phyloP scores from a whole-genome alignment of 495 filamentous ascomycete species.

The Trichoderma gamsii region DNA sequence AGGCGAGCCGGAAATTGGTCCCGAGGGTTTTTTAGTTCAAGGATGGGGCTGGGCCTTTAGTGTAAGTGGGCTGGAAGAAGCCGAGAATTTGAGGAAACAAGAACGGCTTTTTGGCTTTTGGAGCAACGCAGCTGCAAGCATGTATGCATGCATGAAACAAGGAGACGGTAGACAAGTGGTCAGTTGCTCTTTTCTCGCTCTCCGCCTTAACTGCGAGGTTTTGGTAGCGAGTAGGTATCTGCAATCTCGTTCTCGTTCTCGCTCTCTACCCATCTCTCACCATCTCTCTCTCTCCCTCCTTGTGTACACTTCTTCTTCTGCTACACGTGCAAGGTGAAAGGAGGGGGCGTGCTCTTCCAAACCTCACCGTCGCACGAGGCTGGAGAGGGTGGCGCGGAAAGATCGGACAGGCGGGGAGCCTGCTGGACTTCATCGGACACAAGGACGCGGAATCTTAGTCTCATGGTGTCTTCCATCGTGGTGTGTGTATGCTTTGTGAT shows the following conservation, averaged over 20 bases:
- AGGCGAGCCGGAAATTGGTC: neutral
- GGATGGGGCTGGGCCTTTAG: neutral
- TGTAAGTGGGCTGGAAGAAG: neutral
- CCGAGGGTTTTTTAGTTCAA: too few species aligned
- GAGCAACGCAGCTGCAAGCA: neutral
- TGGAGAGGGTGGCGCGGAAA: constrained; percentile 5
- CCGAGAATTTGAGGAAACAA: constrained; percentile 6
- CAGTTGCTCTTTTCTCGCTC: too few species aligned
- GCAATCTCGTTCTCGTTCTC: too few species aligned
- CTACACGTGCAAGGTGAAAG: too few species aligned
- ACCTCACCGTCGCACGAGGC: neutral
- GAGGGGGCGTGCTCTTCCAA: too few species aligned
- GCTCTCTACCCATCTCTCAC: too few species aligned
- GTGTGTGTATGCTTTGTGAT: neutral
- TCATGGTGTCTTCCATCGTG: neutral
- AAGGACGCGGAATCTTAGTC: constrained; percentile 10
- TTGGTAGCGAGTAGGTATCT: too few species aligned
- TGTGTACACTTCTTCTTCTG: neutral
- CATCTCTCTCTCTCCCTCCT: too few species aligned
- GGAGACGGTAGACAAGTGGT: neutral
- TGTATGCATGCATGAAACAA: constrained; percentile 1
- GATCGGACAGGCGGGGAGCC: constrained; percentile 14
- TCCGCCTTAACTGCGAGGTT: too few species aligned
- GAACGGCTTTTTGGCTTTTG: neutral
- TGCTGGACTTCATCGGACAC: constrained; percentile 14